Evolutionary conservation across 495 filamentous ascomycete genomes (phyloP), one percentile per base, ranked within the genome.

Genomic region (Hypoxylon fuscum): DNA sequence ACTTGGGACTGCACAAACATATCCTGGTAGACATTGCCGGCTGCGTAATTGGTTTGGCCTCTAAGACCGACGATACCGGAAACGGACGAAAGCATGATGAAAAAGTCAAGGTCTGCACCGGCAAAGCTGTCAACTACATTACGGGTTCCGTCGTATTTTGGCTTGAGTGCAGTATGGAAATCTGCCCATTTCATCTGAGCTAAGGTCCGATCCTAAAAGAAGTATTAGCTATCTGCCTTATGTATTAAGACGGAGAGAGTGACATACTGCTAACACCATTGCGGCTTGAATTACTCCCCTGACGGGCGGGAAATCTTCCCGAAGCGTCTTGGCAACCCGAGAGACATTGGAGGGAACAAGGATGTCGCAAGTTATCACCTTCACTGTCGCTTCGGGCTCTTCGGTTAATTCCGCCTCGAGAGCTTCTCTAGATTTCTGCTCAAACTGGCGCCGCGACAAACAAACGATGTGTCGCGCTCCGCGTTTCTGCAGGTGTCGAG

Each of bases 1-100:
- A 27, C 25, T 27, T 27, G 25, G 25, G 25, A 27, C 25, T 27
- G 25, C 25, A 27, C 25, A 8, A 27, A 27, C 25, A 27, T 27
- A 27, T 80, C 78, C 34, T 73, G 54, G 55, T 68, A 80, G 4
- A 68, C 45, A 18, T 58, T 65, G 3, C 54, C 72, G 1, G 81
- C 79, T 1, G 74, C 71, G 57, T 86, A 86, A 29, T 77, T 79
- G 27, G 76, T 60, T 58, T 86, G 83, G 0, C 74, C 72, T 3
- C 53, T 40, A 38, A 77, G 74, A 1, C 83, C 83, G 27, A 77
- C 43, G 1, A 81, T 59, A 8, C 71, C 76, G 1, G 75, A 57
- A 0, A 82, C 50, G 4, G 83, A 86, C 10, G 80, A 82, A n/a
- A 84, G 72, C 15, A 74, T 68, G 20, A 84, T 60, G 67, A 85